A percentile compares a stretch with the other conserved stretches of the same genome.
Conservation (phyloP, 208 protist species). For the Trypanosoma mega region DNA sequence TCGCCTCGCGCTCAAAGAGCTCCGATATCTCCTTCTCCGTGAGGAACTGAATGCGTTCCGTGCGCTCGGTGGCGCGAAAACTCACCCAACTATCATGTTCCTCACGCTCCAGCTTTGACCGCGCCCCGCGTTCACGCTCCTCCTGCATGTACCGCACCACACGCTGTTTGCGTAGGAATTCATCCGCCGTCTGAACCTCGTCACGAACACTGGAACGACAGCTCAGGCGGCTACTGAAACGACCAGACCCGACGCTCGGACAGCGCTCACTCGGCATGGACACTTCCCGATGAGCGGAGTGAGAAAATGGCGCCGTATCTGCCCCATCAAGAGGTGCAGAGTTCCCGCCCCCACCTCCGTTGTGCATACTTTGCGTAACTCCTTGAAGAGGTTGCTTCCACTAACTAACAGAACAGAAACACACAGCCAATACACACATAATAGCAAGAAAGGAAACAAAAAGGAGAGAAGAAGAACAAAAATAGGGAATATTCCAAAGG, state of each 20-base stretch:
- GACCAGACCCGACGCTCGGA: constrained; percentile 41
- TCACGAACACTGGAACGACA: constrained; percentile 73
- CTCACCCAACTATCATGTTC: constrained; percentile 76
- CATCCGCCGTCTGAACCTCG: constrained; percentile 68
- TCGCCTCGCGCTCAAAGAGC: constrained; percentile 62
- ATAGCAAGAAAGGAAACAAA: constrained; percentile 14
- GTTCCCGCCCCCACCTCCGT: not conserved
- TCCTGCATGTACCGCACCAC: constrained; percentile 86
- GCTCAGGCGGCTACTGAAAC: constrained; percentile 65
- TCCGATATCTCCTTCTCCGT: constrained; percentile 66
- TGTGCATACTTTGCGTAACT: constrained; percentile 1
- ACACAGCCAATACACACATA: constrained; percentile 9
- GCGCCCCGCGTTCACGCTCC: constrained; percentile 69
- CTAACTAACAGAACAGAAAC: constrained; percentile 5
- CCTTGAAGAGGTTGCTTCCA: not conserved
- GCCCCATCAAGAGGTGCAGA: constrained; percentile 1
- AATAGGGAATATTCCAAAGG: not conserved
- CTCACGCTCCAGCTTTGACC: constrained; percentile 62
- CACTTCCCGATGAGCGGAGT: not conserved
- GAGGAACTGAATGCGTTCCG: constrained; percentile 74
- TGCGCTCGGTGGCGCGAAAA: constrained; percentile 62
- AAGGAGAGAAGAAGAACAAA: constrained; percentile 18
- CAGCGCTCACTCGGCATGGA: constrained; percentile 4
- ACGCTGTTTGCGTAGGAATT: constrained; percentile 81
- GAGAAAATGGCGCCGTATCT: not conserved